Conservation (phyloP, 1,284 basidiomycete genomes). For the Cystobasidiaceae sp. region DNA sequence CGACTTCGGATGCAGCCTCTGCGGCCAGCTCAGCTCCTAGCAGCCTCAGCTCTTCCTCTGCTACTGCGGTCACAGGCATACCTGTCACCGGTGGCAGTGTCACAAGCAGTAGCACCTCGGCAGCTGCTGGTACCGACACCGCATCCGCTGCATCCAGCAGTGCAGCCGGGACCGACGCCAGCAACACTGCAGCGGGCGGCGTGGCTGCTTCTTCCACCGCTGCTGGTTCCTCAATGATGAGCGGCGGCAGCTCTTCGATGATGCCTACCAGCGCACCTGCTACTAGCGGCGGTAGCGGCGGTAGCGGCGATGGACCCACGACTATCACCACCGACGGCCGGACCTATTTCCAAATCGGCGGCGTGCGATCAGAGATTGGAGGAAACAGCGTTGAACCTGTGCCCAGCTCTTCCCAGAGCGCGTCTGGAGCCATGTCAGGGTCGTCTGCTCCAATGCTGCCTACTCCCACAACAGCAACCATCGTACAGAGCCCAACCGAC, state of each 20-base stretch:
- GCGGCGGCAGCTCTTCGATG: no score
- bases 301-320: not conserved
- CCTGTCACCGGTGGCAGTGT: not conserved
- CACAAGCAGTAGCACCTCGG: not conserved
- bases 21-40: not conserved
- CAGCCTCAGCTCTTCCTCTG: not conserved
- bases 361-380: not conserved
- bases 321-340: conserved; percentile 7
- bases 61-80: not conserved
- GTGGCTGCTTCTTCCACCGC: not conserved
- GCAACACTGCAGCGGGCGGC: not conserved
- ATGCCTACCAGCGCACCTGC: no score
- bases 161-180: not conserved
- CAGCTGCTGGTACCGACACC: not conserved
- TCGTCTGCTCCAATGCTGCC: not conserved
- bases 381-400: not conserved
- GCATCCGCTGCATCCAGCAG: not conserved
- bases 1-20: not conserved
- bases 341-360: conserved; percentile 1
- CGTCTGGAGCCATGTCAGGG: not conserved
- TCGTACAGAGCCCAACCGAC: conserved; percentile 4
- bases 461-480: conserved; percentile 14
- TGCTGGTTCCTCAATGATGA: no score
- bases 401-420: not conserved
- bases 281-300: not conserved